phyloP scores from a whole-genome alignment of 768 basidiomycete species.

The Suillus sp. region DNA sequence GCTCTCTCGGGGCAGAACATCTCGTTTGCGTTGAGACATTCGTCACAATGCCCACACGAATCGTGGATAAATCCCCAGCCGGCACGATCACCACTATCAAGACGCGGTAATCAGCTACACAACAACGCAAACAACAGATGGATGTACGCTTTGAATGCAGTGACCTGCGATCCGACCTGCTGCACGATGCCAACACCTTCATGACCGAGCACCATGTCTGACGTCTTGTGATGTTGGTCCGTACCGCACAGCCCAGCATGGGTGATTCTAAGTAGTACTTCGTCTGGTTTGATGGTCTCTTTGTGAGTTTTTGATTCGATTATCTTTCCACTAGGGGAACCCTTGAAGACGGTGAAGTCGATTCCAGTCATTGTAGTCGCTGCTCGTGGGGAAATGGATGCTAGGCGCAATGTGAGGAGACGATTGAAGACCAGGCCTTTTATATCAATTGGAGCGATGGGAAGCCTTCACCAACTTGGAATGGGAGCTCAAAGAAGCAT shows the following conservation, averaged over 20 bases:
- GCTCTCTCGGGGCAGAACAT: slow-evolving; percentile 27
- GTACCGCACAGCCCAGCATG: slow-evolving; percentile 43
- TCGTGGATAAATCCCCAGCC: slow-evolving; percentile 40
- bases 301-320: slow-evolving; percentile 20
- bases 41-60: slow-evolving; percentile 35
- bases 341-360: slow-evolving; percentile 35
- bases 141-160: slow-evolving; percentile 35
- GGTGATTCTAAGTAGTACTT: slow-evolving; percentile 36
- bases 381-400: not conserved
- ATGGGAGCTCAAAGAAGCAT: not conserved
- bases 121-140: slow-evolving; percentile 7
- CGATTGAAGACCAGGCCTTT: not conserved
- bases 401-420: not conserved
- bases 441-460: not conserved
- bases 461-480: not conserved
- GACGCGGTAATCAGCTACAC: not conserved
- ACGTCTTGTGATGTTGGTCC: slow-evolving; percentile 35
- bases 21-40: slow-evolving; percentile 37
- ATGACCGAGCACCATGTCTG: slow-evolving; percentile 42
- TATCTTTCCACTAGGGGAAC: slow-evolving; percentile 23
- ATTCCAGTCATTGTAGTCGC: slow-evolving; percentile 19
- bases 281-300: slow-evolving; percentile 24
- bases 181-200: slow-evolving; percentile 41
- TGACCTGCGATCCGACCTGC: slow-evolving; percentile 33
- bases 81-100: slow-evolving; percentile 37